Evolutionary conservation across 108 stramenopile genomes (phyloP), one percentile per base, ranked within the genome.

Genomic region (Skeletonema grethae): DNA sequence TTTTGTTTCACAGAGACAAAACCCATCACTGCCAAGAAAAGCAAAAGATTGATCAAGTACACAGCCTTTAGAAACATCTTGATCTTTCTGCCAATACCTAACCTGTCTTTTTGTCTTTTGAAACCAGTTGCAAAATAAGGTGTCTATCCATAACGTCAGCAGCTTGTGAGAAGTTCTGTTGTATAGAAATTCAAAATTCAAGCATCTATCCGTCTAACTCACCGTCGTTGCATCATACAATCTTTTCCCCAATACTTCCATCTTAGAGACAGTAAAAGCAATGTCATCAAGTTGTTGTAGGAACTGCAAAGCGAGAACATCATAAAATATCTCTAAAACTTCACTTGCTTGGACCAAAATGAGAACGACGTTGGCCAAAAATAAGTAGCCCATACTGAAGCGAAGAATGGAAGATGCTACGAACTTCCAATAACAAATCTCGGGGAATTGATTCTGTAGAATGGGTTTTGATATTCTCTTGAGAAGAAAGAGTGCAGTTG

Each of bases 321-420:
- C 72, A 32, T 61, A 73, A 58, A 73, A 73, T 10, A 73, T 73
- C 7, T 38, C 45, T 2, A 73, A 29, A 11, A 73, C 72, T 46
- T 59, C 29, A 38, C 65, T 56, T 6, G 64, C 57, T 45, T 65
- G 57, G 5, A 65, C 63, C 28, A 73, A 31, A 22, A 56, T 59
- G 15, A 65, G 39, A 8, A 64, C 64, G 5, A 73, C 39, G 36
- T 73, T 73, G 31, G 64, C 18, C 56, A 73, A 34, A 31, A 73
- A 65, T 0, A 73, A 50, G 53, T 73, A 65, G 1, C 63, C 63
- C 64, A 73, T 35, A 2, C 57, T 24, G 24, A 73, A 45, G 24
- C 72, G 55, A 2, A 65, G 25, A 24, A 73, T 16, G 11, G 30
- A 64, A 7, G 61, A 65, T 10, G 38, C n/a, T 35, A 64, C 56